Evolutionary conservation across 176 grass and related monocot species (phyloP), one percentile per base, ranked within the genome.

Genomic region (Rhynchospora pubera): DNA sequence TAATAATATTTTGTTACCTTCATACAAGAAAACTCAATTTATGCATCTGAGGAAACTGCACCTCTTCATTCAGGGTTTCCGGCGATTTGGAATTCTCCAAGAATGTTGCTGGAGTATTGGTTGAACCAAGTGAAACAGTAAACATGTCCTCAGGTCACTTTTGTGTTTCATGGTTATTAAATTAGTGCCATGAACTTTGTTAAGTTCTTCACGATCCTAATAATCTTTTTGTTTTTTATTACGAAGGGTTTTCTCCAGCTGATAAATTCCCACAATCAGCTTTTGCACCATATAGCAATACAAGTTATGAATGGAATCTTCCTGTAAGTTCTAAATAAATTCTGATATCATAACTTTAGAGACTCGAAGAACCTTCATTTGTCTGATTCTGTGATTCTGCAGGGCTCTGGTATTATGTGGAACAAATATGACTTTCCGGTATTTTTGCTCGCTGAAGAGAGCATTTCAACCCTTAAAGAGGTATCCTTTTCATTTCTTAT

Each of bases 401-500:
- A 98, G 95, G 95, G 95, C 72, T 94, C 95, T 88, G 87, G 89
- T 89, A 91, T 98, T 66, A 93, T 98, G 95, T 94, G 84, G 87
- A 93, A 91, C 68, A 85, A 30, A 62, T 98, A 93, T 51, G 84
- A 93, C 52, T 98, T 98, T 83, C 96, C 96, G 14, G 96, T 93
- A 13, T 98, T 98, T 90, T 87, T 98, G 82, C 96, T 98, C 52
- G 82, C 92, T 15, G 67, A 86, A 32, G 89, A 94, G 74, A 90
- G 90, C 65, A 83, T 89, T 34, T 57, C 51, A 24, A 90, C 87
- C 85, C 46, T 98, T 59, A 87, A 47, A 86, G 90, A 94, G 89
- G 96, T 98, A 86, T 10, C 89, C 9, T 74, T 11, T 51, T 9
- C 77, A 24, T 70, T 78, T 74, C 47, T 85, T 50, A 5, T 60